Evolutionary conservation across 2,329 filamentous ascomycete genomes (phyloP).

Genomic region (Neurospora sp.): DNA sequence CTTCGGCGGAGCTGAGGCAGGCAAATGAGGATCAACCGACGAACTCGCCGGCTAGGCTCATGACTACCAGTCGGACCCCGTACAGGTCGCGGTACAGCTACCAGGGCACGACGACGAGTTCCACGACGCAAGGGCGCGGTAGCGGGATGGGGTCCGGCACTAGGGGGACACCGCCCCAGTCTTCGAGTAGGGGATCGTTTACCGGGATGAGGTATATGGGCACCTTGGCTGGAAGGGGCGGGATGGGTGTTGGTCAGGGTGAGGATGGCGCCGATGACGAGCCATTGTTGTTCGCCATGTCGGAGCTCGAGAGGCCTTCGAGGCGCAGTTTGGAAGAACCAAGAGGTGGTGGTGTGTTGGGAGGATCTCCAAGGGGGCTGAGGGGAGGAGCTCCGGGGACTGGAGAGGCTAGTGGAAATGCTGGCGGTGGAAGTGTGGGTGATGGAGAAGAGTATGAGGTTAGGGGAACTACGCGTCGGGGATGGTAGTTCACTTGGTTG

Average conservation of each 20-base stretch:
- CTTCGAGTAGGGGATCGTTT: conserved; percentile 34
- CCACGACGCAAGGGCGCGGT: not conserved
- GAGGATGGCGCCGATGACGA: conserved; percentile 54
- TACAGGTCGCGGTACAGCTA: conserved; percentile 36
- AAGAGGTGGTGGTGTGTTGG: conserved; percentile 22
- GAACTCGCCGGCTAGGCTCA: conserved; percentile 35
- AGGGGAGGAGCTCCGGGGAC: not conserved
- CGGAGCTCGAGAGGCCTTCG: conserved; percentile 54
- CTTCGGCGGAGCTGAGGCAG: conserved; percentile 28
- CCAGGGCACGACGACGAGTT: conserved; percentile 20
- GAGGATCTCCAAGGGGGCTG: not conserved
- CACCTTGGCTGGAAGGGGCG: conserved; percentile 25
- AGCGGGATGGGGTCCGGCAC: conserved; percentile 1
- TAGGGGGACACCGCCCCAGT: conserved; percentile 30
- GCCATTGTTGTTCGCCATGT: conserved; percentile 63
- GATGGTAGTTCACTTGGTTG: conserved; percentile 12
- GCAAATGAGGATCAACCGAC: conserved; percentile 29
- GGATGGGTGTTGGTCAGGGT: conserved; percentile 18
- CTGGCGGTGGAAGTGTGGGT: not conserved
- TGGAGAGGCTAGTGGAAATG: not conserved
- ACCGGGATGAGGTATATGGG: conserved; percentile 27
- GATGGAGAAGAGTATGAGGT: conserved; percentile 12
- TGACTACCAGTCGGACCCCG: conserved; percentile 25
- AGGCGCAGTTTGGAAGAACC: conserved; percentile 50
- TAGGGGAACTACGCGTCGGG: conserved; percentile 15